Conservation (phyloP, 768 basidiomycete species). For the Xerocomus spinulosus region DNA sequence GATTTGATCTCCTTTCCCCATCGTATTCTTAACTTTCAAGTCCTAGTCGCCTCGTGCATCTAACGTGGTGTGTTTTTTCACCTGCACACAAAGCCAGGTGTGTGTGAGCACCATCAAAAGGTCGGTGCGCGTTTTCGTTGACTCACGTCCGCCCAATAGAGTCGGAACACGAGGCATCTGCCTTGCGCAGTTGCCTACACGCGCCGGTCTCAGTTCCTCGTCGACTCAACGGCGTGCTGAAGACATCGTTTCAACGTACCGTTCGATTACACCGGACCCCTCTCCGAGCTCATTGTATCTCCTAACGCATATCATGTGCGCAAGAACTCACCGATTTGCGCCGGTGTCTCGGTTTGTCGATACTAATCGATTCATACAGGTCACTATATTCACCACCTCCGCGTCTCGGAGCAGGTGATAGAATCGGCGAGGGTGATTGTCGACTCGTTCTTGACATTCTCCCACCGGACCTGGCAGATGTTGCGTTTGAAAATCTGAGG, state of each 20-base stretch:
- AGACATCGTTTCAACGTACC: slow-evolving; percentile 1
- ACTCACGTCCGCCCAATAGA: slow-evolving; percentile 1
- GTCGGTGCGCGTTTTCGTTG: neutral
- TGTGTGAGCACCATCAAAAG: neutral
- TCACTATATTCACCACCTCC: slow-evolving; percentile 19
- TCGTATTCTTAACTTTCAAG: neutral
- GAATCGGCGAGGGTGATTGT: slow-evolving; percentile 66
- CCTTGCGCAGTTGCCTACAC: slow-evolving; percentile 1
- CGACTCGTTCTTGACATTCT: slow-evolving; percentile 55
- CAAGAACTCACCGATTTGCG: neutral
- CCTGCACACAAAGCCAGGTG: slow-evolving; percentile 1
- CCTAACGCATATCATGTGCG: slow-evolving; percentile 16
- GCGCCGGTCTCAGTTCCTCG: slow-evolving; percentile 4
- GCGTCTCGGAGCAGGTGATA: slow-evolving; percentile 33
- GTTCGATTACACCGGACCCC: neutral
- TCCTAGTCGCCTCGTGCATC: slow-evolving; percentile 6
- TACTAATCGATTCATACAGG: slow-evolving; percentile 12
- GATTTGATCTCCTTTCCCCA: no score
- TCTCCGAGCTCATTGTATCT: neutral
- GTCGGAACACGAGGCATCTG: slow-evolving; percentile 17
- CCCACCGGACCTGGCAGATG: slow-evolving; percentile 48
- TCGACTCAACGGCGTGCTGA: slow-evolving; percentile 2
- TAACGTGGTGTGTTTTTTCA: neutral
- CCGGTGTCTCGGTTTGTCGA: slow-evolving; percentile 3
- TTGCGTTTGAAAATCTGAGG: slow-evolving; percentile 53